Conservation (phyloP, 495 filamentous ascomycete genomes). For the Penicillium paradoxum region DNA sequence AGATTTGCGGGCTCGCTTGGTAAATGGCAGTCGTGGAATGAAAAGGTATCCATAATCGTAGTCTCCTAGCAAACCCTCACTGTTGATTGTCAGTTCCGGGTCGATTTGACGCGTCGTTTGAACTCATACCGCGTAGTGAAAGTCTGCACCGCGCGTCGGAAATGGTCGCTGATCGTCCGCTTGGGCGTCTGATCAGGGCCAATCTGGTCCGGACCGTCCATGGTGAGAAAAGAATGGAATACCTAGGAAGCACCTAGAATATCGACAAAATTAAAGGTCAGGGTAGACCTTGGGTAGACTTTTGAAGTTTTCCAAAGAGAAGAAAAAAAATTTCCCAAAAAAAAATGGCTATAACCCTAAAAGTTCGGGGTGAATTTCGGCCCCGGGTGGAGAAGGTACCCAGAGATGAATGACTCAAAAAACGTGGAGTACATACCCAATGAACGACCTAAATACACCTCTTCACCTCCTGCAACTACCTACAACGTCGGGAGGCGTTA, state of each 20-base stretch:
- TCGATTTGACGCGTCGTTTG: neutral
- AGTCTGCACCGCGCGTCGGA: constrained; percentile 32
- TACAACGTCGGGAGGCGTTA: too few relatives aligned
- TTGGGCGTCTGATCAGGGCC: constrained; percentile 43
- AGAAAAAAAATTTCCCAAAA: neutral
- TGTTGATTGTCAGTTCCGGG: constrained; percentile 32
- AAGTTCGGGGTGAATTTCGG: neutral
- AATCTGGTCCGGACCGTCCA: constrained; percentile 50
- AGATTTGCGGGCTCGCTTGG: constrained; percentile 55
- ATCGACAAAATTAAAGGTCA: neutral
- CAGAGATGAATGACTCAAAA: neutral
- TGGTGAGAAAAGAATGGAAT: constrained; percentile 14
- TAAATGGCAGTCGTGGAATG: constrained; percentile 77
- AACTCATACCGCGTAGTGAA: constrained; percentile 48
- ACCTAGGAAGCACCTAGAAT: too few relatives aligned
- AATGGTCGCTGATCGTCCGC: constrained; percentile 33
- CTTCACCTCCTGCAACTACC: too few relatives aligned
- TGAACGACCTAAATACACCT: too few relatives aligned
- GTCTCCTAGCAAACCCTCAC: constrained; percentile 71
- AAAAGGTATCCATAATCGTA: constrained; percentile 84
- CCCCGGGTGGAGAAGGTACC: too few relatives aligned
- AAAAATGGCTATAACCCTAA: neutral
- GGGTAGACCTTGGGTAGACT: neutral
- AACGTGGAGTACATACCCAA: neutral
- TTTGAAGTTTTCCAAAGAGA: neutral